Conservation (phyloP, 2,329 filamentous ascomycete genomes). For the Tolypocladium pustulatum region DNA sequence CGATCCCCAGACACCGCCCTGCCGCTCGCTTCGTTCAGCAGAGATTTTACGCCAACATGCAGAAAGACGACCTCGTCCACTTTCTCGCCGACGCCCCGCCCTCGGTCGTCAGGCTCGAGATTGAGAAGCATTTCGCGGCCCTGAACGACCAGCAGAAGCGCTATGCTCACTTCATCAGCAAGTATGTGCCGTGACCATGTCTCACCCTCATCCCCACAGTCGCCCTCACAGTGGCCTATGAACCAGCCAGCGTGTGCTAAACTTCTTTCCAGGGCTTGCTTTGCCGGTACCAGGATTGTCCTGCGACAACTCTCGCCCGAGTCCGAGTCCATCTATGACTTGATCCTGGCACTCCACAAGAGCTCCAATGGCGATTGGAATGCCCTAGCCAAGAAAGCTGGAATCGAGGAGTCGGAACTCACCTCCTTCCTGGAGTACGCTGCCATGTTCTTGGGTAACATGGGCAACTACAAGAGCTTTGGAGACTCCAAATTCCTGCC, state of each 20-base stretch:
- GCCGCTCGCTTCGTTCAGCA: constrained; percentile 3
- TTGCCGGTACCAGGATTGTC: constrained; percentile 68
- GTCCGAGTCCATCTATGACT: constrained; percentile 69
- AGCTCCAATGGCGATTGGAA: constrained; percentile 61
- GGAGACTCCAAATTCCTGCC: constrained; percentile 80
- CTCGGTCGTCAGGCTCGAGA: constrained; percentile 75
- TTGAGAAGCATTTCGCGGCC: constrained; percentile 85
- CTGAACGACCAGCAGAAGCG: constrained; percentile 68
- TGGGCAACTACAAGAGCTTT: constrained; percentile 80
- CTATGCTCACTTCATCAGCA: constrained; percentile 85
- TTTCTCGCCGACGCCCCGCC: constrained; percentile 90
- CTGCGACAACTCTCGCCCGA: constrained; percentile 74
- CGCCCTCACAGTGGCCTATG: background rate
- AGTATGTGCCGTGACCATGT: constrained; percentile 34
- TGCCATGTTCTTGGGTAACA: constrained; percentile 69
- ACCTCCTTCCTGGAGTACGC: constrained; percentile 66
- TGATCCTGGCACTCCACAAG: constrained; percentile 65
- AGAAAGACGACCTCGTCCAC: constrained; percentile 53
- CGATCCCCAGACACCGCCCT: constrained; percentile 10
- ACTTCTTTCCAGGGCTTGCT: constrained; percentile 52
- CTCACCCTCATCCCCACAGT: background rate
- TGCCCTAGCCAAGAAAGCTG: constrained; percentile 51
- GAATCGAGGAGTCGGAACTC: constrained; percentile 53
- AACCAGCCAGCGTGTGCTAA: background rate
- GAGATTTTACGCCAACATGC: constrained; percentile 33